Percentiles rank a stretch among this genome's conserved stretches.
Conservation (phyloP, 805 yeast species). For the Pichia manshurica region DNA sequence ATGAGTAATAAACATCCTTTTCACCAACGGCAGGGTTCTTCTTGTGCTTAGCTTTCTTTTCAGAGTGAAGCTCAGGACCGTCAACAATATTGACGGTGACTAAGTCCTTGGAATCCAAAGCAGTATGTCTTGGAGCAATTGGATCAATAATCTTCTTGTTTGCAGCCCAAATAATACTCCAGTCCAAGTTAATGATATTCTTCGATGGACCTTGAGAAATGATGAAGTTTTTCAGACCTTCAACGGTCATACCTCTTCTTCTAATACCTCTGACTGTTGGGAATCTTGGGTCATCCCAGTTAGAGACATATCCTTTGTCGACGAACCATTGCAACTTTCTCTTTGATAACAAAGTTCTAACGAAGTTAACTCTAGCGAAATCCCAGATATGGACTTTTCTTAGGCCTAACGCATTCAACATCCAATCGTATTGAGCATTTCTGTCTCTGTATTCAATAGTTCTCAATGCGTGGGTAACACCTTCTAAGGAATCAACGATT, state of each 20-base stretch:
- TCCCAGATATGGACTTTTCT: conserved; percentile 98
- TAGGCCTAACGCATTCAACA: conserved; percentile 70
- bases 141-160: conserved; percentile 98
- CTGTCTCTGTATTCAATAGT: conserved; percentile 99
- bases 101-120: conserved; percentile 57
- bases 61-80: conserved; percentile 63
- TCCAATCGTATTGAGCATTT: conserved; percentile 97
- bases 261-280: conserved; percentile 99
- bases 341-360: conserved; percentile 91
- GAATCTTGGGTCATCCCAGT: conserved; percentile 99
- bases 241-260: conserved; percentile 99
- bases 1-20: conserved; percentile 67
- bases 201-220: conserved; percentile 96
- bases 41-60: conserved; percentile 88
- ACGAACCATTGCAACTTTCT: conserved; percentile 99
- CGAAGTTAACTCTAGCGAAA: conserved; percentile 94
- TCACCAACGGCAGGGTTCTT: conserved; percentile 87
- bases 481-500: conserved; percentile 90
- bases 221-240: conserved; percentile 91
- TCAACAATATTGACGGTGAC: conserved; percentile 63
- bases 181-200: conserved; percentile 93
- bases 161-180: conserved; percentile 97
- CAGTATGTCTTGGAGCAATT: conserved; percentile 91
- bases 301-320: conserved; percentile 76
- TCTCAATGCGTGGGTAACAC: conserved; percentile 96